Evolutionary conservation across 1,284 basidiomycete genomes (phyloP).

Genomic region (Moesziomyces antarcticus): DNA sequence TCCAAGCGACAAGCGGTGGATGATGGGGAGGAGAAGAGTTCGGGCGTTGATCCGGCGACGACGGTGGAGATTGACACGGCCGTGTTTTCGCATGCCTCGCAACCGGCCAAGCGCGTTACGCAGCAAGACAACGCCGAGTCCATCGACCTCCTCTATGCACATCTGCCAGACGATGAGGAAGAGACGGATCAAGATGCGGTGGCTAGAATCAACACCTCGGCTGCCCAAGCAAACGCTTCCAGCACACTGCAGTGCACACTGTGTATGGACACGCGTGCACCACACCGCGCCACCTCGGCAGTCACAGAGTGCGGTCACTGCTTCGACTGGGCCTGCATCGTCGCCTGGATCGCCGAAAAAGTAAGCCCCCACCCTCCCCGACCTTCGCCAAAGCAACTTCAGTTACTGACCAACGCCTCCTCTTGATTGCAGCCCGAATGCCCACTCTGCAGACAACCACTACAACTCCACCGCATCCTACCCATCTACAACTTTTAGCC

Average conservation of each 20-base stretch:
- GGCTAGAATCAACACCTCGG: constrained; percentile 35
- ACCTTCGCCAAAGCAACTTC: neutral
- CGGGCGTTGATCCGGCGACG: constrained; percentile 9
- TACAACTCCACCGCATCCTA: constrained; percentile 35
- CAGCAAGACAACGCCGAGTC: neutral
- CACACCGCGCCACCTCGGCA: constrained; percentile 72
- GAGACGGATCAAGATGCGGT: constrained; percentile 5
- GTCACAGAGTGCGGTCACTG: constrained; percentile 93
- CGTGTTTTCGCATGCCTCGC: constrained; percentile 31
- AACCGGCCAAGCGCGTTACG: constrained; percentile 35
- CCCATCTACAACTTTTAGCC: constrained; percentile 57
- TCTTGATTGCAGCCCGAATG: constrained; percentile 41
- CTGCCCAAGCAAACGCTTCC: constrained; percentile 19
- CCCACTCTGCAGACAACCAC: constrained; percentile 48
- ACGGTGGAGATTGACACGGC: constrained; percentile 31
- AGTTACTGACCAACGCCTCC: neutral
- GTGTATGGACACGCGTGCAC: constrained; percentile 63
- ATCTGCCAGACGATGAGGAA: constrained; percentile 21
- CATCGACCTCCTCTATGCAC: constrained; percentile 32
- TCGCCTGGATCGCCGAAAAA: constrained; percentile 89
- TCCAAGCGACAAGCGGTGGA: neutral
- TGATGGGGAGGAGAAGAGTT: neutral
- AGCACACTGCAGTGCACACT: constrained; percentile 66
- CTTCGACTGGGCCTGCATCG: constrained; percentile 93
- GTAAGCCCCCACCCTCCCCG: constrained; percentile 22